Evolutionary conservation across 2,329 filamentous ascomycete genomes (phyloP), one percentile per base, ranked within the genome.

Genomic region (Aschersonia sp.): DNA sequence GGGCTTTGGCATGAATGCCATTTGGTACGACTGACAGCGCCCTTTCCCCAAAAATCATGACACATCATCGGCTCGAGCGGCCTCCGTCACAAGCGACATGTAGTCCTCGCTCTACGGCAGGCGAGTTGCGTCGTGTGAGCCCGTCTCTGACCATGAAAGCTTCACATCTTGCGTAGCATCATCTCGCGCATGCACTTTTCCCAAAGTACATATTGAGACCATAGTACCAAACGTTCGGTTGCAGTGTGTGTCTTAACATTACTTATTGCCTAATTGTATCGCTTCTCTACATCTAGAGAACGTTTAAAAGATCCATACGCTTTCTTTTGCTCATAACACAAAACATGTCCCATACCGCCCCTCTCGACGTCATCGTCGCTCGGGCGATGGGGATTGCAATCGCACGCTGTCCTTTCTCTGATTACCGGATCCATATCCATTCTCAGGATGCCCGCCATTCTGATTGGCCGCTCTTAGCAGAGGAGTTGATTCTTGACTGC

Each of bases 1-100:
- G n/a, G 88, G 88, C 1, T 94, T 94, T 62, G 87, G 87, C 2
- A 94, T 94, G 88, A 94, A 94, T 66, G 87, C 87, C n/a, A 89
- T 94, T 53, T 94, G 88, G 88, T 49, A 49, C 20, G 48, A 49
- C 31, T 49, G 35, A 35, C 9, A 35, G 12, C 30, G 20, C 40
- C 40, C 12, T 38, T 7, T 38, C 3, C 7, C 3, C 1, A 12
- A 12, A 20, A 20, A 20, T 20, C 20, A 20, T 20, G 2, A 20
- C 20, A 2, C 20, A 20, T 20, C 20, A 20, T 20, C 20, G 20
- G 20, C 20, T 20, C 20, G 20, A 20, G 20, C 20, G 20, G 20
- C 20, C 20, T 20, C 20, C 20, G 20, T 20, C 20, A 20, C 20
- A 20, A 20, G 20, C 20, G 20, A 20, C 20, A 20, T 20, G 20